Evolutionary conservation across 2,329 filamentous ascomycete species (phyloP).

Genomic region (Tolypocladium nubicola): DNA sequence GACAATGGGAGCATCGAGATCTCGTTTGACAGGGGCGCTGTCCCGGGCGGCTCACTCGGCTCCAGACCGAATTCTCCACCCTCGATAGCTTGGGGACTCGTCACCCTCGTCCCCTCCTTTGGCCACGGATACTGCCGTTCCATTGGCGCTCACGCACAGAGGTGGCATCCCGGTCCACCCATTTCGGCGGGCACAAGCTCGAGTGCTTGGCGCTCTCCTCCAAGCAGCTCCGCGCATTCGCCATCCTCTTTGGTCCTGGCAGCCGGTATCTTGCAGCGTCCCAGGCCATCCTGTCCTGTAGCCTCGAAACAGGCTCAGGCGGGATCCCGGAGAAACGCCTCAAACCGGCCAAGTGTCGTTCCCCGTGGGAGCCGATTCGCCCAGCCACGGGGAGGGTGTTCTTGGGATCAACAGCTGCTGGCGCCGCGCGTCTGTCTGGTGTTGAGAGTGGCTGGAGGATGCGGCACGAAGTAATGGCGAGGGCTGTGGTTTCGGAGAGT

Average conservation of each 20-base stretch:
- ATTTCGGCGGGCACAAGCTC: constrained; percentile 12
- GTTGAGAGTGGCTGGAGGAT: not conserved
- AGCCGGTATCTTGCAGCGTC: not conserved
- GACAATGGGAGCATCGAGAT: constrained; percentile 14
- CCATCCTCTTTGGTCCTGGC: not conserved
- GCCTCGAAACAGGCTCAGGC: constrained; percentile 10
- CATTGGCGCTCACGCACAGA: constrained; percentile 21
- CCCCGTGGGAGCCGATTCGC: constrained; percentile 1
- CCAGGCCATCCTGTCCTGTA: not conserved
- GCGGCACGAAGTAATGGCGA: not conserved
- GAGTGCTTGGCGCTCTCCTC: constrained; percentile 4
- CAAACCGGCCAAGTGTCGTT: constrained; percentile 16
- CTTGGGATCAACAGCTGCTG: constrained; percentile 3
- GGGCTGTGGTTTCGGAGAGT: not conserved
- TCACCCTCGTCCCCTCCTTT: constrained; percentile 16
- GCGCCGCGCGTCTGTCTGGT: constrained; percentile 6
- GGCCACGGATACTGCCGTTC: constrained; percentile 20
- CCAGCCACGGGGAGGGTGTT: not conserved
- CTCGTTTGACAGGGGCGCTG: constrained; percentile 5
- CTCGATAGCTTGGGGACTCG: constrained; percentile 10
- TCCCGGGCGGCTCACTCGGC: constrained; percentile 26
- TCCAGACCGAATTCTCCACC: constrained; percentile 24
- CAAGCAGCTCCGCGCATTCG: not conserved
- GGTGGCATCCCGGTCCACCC: constrained; percentile 15
- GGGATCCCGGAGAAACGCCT: constrained; percentile 17